Evolutionary conservation across 495 filamentous ascomycete genomes (phyloP).

Genomic region (Coniosporium apollinis): DNA sequence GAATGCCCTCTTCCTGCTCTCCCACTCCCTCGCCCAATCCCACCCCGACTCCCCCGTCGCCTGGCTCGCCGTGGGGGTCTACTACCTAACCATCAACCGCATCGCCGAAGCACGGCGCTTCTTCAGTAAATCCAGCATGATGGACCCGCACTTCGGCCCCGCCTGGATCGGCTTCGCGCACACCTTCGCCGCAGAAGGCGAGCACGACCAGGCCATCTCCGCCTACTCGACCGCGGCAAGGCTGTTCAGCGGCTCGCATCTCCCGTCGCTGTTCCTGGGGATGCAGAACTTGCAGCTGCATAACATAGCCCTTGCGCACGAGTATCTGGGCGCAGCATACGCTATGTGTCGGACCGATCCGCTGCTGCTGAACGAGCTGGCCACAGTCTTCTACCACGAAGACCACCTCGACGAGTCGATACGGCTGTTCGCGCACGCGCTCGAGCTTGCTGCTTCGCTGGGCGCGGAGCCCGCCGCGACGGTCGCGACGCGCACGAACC

Average conservation of each 20-base stretch:
- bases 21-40: slow-evolving; percentile 87
- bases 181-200: slow-evolving; percentile 98
- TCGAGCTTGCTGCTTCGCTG: slow-evolving; percentile 34
- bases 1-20: slow-evolving; percentile 77
- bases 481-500: slow-evolving; percentile 73
- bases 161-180: slow-evolving; percentile 99
- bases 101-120: slow-evolving; percentile 87
- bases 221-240: slow-evolving; percentile 93
- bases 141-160: slow-evolving; percentile 94
- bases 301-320: slow-evolving; percentile 87
- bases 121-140: slow-evolving; percentile 91
- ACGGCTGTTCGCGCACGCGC: slow-evolving; percentile 53
- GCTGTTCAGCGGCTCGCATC: slow-evolving; percentile 90
- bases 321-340: slow-evolving; percentile 84
- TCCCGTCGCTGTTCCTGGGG: slow-evolving; percentile 89
- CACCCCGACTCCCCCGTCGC: slow-evolving; percentile 81
- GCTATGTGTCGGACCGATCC: slow-evolving; percentile 62
- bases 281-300: slow-evolving; percentile 97
- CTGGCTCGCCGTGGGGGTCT: slow-evolving; percentile 87
- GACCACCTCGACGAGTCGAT: slow-evolving; percentile 58
- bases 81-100: slow-evolving; percentile 79
- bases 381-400: slow-evolving; percentile 86
- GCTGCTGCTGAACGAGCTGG: slow-evolving; percentile 85
- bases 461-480: slow-evolving; percentile 43
- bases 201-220: slow-evolving; percentile 96